Evolutionary conservation across 2,329 filamentous ascomycete genomes (phyloP).

Genomic region (Nectriaceae sp.): DNA sequence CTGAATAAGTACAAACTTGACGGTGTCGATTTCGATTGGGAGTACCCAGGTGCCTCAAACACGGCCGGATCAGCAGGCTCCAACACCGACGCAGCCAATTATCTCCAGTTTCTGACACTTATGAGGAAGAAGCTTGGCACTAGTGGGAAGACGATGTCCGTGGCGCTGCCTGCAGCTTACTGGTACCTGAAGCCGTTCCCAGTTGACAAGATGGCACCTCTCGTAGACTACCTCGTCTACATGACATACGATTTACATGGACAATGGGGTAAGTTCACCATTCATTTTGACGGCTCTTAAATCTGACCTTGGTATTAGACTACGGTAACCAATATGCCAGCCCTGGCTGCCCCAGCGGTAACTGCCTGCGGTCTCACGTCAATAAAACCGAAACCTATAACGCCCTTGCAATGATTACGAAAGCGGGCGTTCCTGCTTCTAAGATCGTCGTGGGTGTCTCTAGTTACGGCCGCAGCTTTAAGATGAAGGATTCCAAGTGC

Average conservation of each 20-base stretch:
- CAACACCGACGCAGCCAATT: slow-evolving; percentile 34
- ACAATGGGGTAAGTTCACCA: slow-evolving; percentile 30
- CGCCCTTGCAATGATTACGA: slow-evolving; percentile 40
- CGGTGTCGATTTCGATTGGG: slow-evolving; percentile 51
- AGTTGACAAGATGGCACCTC: slow-evolving; percentile 31
- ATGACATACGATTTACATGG: slow-evolving; percentile 41
- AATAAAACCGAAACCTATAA: slow-evolving; percentile 41
- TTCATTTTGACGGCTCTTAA: not conserved
- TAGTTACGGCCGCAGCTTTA: slow-evolving; percentile 32
- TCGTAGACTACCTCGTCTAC: slow-evolving; percentile 39
- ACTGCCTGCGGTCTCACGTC: slow-evolving; percentile 40
- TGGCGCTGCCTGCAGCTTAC: slow-evolving; percentile 40
- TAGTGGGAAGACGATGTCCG: slow-evolving; percentile 34
- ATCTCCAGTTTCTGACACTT: slow-evolving; percentile 36
- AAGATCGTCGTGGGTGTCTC: slow-evolving; percentile 34
- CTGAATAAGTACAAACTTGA: slow-evolving; percentile 41
- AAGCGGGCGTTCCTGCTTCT: slow-evolving; percentile 34
- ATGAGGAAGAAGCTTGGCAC: slow-evolving; percentile 29
- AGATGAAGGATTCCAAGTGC: slow-evolving; percentile 27
- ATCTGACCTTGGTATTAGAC: slow-evolving; percentile 16
- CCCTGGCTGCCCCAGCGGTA: slow-evolving; percentile 28
- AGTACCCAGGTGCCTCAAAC: slow-evolving; percentile 40
- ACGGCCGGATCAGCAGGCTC: slow-evolving; percentile 35
- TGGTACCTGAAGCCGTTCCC: slow-evolving; percentile 42
- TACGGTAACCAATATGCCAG: slow-evolving; percentile 26